A percentile compares a stretch with the other conserved stretches of the same genome.
Evolutionary conservation across 2,329 filamentous ascomycete species (phyloP).

Genomic region (Cadophora luteo-olivacea): DNA sequence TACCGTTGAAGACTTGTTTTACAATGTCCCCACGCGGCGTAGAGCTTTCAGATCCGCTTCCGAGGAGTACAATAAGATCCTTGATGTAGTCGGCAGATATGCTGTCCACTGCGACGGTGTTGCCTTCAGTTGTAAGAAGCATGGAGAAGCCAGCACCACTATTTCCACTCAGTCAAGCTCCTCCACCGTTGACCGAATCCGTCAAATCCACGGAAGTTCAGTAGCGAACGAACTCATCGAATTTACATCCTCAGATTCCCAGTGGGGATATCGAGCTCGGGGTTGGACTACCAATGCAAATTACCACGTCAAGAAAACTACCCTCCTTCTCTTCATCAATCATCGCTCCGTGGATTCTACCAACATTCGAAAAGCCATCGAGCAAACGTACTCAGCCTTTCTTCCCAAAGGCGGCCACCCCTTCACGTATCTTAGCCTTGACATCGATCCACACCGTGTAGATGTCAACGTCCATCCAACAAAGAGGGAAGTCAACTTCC

Average conservation of each 20-base stretch:
- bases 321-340: slow-evolving; percentile 92
- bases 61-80: slow-evolving; percentile 97
- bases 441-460: slow-evolving; percentile 89
- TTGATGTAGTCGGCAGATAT: slow-evolving; percentile 93
- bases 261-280: slow-evolving; percentile 83
- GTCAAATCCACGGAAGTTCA: slow-evolving; percentile 83
- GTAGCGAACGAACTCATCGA: slow-evolving; percentile 89
- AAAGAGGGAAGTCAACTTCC: slow-evolving; percentile 94
- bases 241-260: slow-evolving; percentile 73
- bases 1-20: slow-evolving; percentile 95
- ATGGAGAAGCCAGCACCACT: slow-evolving; percentile 83
- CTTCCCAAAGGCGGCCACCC: slow-evolving; percentile 94
- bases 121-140: slow-evolving; percentile 95
- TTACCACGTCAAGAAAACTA: slow-evolving; percentile 90
- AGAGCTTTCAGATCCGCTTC: slow-evolving; percentile 89
- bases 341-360: slow-evolving; percentile 92
- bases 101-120: slow-evolving; percentile 91
- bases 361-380: slow-evolving; percentile 85
- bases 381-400: slow-evolving; percentile 87
- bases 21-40: slow-evolving; percentile 89
- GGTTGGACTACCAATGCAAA: slow-evolving; percentile 93
- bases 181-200: slow-evolving; percentile 80
- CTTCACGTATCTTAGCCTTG: slow-evolving; percentile 89
- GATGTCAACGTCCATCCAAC: slow-evolving; percentile 99
- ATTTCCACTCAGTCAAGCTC: slow-evolving; percentile 80